Base-by-base conservation (phyloP, 2,329 filamentous ascomycete genomes). In the Ophiognomonia clavigignenti-juglandacearum region DNA sequence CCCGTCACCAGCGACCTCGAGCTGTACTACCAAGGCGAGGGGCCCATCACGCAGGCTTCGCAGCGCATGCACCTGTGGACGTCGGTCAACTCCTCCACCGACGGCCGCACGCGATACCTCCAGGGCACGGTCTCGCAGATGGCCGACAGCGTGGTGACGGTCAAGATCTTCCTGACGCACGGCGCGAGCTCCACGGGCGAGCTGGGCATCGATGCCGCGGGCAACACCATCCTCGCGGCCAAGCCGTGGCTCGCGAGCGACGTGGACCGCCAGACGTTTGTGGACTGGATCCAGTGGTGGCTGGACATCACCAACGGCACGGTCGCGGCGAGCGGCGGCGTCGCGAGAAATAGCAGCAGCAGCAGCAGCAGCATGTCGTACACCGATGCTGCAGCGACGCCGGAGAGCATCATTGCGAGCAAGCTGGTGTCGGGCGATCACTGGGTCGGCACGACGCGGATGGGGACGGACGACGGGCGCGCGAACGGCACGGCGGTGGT, bases 391-490 rank as follows among this genome's bases (percentile, higher is more conserved):
- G 16, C 18, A 19, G 16, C 41, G 6, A 44, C 46, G 3, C 34
- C 35, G 1, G 40, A 44, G 11, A 39, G 35, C 13, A 43, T 48
- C 27, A 44, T 51, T 14, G 8, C 40, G 11, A 31, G 27, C 45
- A 29, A 14, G 14, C 40, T 44, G 6, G 29, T 39, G 13, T 38
- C 29, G 16, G 48, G 48, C 14, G 48, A 51, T 41, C 48, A 51
- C 45, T 51, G 45, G 29, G 41, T 51, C 27, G 71, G 77, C 39
- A 81, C 76, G 3, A 67, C 69, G n/a, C n/a, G n/a, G n/a, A n/a
- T n/a, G n/a, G n/a, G n/a, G n/a, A n/a, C n/a, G n/a, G n/a, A n/a
- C n/a, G n/a, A n/a, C n/a, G n/a, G n/a, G n/a, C n/a, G n/a, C n/a
- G n/a, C n/a, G n/a, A n/a, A n/a, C n/a, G n/a, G n/a, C n/a, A n/a